Evolutionary conservation across 2,329 filamentous ascomycete genomes (phyloP).

Genomic region (Aspergillus sp.): DNA sequence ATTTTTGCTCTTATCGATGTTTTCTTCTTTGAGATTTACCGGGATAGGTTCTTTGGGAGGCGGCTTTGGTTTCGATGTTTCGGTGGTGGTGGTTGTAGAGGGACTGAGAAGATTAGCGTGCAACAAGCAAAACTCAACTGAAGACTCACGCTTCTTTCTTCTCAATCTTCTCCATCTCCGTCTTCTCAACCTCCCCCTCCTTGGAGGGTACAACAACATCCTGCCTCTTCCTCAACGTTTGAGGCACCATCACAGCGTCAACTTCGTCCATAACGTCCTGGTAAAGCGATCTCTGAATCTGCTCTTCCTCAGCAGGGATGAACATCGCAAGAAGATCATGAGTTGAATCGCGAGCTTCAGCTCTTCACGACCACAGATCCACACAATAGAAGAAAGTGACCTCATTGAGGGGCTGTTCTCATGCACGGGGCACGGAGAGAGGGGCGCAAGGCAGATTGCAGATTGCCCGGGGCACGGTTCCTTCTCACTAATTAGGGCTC

Average conservation of each 20-base stretch:
- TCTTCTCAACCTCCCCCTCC: not conserved
- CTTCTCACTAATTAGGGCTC: not conserved
- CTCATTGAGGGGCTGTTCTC: not conserved
- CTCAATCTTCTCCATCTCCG: not conserved
- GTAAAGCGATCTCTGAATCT: not conserved
- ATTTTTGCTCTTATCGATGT: too few species aligned
- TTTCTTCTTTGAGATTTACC: not conserved
- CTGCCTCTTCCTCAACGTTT: not conserved
- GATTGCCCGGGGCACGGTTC: not conserved
- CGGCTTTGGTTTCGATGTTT: not conserved
- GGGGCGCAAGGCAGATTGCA: conserved; percentile 1
- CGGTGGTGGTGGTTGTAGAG: not conserved
- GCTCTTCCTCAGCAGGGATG: not conserved
- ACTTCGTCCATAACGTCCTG: not conserved
- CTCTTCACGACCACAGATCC: not conserved
- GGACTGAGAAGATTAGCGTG: not conserved
- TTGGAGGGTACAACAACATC: not conserved
- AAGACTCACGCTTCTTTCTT: not conserved
- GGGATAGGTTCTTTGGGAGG: not conserved
- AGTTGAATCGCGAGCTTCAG: not conserved
- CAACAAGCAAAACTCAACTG: not conserved
- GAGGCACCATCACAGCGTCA: not conserved
- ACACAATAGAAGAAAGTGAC: not conserved
- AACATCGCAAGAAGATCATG: not conserved
- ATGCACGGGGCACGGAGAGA: not conserved